These are phyloP conservation scores for Daldinia bambusicola DNA, from an alignment of 495 filamentous ascomycete species.

Conservation along the genomic window DNA sequence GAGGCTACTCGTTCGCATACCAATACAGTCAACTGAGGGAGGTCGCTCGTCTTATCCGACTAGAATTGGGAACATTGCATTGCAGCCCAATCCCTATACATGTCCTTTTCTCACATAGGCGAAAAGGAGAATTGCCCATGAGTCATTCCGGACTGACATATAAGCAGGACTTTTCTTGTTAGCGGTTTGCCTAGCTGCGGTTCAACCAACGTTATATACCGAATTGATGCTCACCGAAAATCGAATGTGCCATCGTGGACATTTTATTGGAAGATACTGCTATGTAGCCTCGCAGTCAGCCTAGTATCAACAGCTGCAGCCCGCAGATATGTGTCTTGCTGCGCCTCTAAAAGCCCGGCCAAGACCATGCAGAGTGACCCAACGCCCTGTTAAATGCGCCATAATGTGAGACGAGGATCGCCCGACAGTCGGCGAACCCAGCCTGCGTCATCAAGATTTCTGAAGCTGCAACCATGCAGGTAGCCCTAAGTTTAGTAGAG, in stretches of 20 bases:
- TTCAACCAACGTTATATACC: slow-evolving; percentile 9
- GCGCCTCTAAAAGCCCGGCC: slow-evolving; percentile 33
- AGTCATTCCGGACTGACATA: not conserved
- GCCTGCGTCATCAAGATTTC: not conserved
- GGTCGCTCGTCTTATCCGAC: slow-evolving; percentile 1
- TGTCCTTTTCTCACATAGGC: not conserved
- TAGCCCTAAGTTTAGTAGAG: not conserved
- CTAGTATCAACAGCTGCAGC: slow-evolving; percentile 15
- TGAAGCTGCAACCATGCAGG: not conserved
- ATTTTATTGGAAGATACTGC: slow-evolving; percentile 26
- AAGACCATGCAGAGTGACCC: slow-evolving; percentile 21
- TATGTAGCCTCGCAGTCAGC: slow-evolving; percentile 31
- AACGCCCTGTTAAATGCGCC: not conserved
- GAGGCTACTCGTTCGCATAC: not conserved
- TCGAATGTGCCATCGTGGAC: not conserved
- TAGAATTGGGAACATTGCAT: slow-evolving; percentile 4
- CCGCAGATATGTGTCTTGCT: slow-evolving; percentile 19
- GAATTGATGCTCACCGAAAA: slow-evolving; percentile 30
- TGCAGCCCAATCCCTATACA: slow-evolving; percentile 10
- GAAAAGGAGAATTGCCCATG: not conserved
- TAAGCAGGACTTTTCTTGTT: slow-evolving; percentile 1
- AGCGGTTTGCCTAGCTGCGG: slow-evolving; percentile 8
- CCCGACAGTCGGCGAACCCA: not conserved
- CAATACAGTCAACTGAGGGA: slow-evolving; percentile 5
- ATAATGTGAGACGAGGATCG: slow-evolving; percentile 4